Conservation (phyloP, 139 green algal species). For the Haematococcus sp. region DNA sequence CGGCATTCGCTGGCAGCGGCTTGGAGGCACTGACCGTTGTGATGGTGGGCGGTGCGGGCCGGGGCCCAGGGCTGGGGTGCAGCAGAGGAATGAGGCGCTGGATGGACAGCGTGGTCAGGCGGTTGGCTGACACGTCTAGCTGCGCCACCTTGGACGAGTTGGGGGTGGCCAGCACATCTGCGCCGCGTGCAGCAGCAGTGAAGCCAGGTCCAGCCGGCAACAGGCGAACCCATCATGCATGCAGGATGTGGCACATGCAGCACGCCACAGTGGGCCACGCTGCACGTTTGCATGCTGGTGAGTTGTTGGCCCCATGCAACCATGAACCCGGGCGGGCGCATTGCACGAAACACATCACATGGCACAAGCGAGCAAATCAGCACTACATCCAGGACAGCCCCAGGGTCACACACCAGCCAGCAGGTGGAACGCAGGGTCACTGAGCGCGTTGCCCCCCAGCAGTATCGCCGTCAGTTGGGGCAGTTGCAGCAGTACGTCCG, state of each 20-base stretch:
- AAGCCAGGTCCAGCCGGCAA: too few species aligned
- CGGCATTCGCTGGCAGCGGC: too few species aligned
- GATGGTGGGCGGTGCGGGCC: too few species aligned
- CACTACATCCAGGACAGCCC: too few species aligned
- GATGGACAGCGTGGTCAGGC: not conserved
- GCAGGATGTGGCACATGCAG: too few species aligned
- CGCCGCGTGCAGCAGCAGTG: not conserved
- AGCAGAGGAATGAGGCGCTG: conserved; percentile 29
- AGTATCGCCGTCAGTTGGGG: conserved; percentile 24
- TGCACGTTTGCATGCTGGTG: too few species aligned
- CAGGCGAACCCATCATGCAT: not conserved
- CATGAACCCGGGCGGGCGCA: too few species aligned
- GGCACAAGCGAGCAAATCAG: not conserved
- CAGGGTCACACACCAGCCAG: conserved; percentile 8
- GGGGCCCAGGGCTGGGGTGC: not conserved
- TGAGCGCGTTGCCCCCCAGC: conserved; percentile 34
- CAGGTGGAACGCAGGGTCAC: conserved; percentile 22
- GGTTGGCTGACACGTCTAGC: conserved; percentile 34
- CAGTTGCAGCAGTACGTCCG: conserved; percentile 33
- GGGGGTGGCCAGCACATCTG: not conserved
- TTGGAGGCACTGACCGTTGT: too few species aligned
- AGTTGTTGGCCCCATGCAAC: too few species aligned
- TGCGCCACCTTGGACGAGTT: conserved; percentile 2
- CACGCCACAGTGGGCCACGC: too few species aligned
- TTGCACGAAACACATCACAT: too few species aligned